Evolutionary conservation across 176 grass and related monocot genomes (phyloP), one percentile per base, ranked within the genome.

Genomic region (Echinochloa phyllopogon): DNA sequence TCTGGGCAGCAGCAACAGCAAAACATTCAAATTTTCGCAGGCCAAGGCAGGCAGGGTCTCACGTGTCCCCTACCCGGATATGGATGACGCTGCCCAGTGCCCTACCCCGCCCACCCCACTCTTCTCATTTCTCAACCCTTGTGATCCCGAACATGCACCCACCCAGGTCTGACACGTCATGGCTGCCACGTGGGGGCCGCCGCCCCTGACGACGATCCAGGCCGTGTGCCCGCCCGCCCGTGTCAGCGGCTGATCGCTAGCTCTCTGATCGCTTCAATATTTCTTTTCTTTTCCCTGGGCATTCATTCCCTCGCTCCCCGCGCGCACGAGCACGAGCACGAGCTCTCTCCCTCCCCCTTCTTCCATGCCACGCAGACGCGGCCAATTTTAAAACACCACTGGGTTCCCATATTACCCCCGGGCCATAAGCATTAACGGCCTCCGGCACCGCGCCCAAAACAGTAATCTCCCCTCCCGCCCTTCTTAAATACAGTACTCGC

Each of bases 231-330:
- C 7, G 14, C 60, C 61, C 27, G 27, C 61, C 27, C 14, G 37
- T 65, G 87, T 74, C 87, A 84, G 75, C 8, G 81, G 62, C 65
- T 29, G 57, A n/a, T n/a, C n/a, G n/a, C n/a, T n/a, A n/a, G n/a
- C n/a, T n/a, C n/a, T n/a, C n/a, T n/a, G 36, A 21, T 24, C 20
- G 1, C 42, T 57, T 33, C 29, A 33, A 33, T 33, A 33, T 38
- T 57, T 11, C 42, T 6, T 9, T 8, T 20, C n/a, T 29, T 36
- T 2, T 51, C 65, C 73, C 73, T 57, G 45, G 81, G 74, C 81
- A 59, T 88, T 82, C 88, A 89, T 89, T 89, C 88, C 72, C 55
- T 82, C 38, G 29, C 29, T 33, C 29, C 1, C 1, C 29, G 29
- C 29, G 29, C 29, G n/a, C n/a, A n/a, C n/a, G n/a, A n/a, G n/a